Evolutionary conservation across 139 green algal genomes (phyloP).

Genomic region (Desmodesmus armatus): DNA sequence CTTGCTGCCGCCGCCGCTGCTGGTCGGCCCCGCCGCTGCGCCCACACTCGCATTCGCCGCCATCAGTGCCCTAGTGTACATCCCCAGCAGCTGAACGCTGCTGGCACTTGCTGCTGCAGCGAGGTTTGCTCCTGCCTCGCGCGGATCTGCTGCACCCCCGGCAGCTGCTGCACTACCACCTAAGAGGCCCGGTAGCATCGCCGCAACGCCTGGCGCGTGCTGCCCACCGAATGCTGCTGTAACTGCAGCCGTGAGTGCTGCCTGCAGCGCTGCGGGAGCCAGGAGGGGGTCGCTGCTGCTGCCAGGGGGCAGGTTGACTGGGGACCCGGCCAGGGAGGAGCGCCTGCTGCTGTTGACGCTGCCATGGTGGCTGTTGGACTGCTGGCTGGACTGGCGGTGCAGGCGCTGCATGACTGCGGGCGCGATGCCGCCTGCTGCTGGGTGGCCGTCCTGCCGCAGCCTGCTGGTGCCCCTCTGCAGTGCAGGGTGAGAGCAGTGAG

Average conservation of each 20-base stretch:
- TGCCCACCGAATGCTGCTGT: constrained; percentile 9
- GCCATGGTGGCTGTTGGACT: neutral
- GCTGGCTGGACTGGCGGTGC: neutral
- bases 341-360: constrained; percentile 26
- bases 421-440: neutral
- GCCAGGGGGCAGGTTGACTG: neutral
- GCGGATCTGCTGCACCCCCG: neutral
- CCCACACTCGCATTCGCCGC: neutral
- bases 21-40: neutral
- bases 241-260: neutral
- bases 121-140: neutral
- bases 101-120: constrained; percentile 1
- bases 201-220: neutral
- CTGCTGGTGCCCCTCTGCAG: neutral
- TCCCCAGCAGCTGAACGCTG: too few species aligned
- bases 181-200: neutral
- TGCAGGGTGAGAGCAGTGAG: neutral
- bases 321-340: neutral
- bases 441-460: neutral
- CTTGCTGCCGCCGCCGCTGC: neutral
- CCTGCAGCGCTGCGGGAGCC: constrained; percentile 5
- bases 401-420: constrained; percentile 34
- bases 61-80: neutral
- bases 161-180: neutral
- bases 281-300: neutral